Conservation (phyloP, 805 yeast genomes). For the Metschnikowia santaceciliae region DNA sequence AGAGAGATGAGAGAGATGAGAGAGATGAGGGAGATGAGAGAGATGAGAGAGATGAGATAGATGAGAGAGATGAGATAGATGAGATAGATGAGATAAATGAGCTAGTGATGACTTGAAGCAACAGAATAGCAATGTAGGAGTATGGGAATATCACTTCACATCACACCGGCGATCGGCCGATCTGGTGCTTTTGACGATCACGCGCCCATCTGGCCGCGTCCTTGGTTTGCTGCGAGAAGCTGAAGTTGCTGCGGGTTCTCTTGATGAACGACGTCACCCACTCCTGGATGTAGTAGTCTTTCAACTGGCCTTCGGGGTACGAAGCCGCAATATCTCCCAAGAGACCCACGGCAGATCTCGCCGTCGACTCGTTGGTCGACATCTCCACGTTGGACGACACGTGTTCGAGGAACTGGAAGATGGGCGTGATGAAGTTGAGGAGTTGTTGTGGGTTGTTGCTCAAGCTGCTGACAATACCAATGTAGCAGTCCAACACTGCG, state of each 20-base stretch:
- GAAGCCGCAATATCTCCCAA: constrained; percentile 90
- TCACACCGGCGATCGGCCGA: constrained; percentile 4
- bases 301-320: constrained; percentile 74
- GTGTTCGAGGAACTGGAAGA: constrained; percentile 63
- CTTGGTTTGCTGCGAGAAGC: constrained; percentile 62
- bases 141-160: too few relatives aligned
- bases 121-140: too few relatives aligned
- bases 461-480: constrained; percentile 92
- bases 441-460: constrained; percentile 63
- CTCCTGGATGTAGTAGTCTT: constrained; percentile 58
- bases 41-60: neutral
- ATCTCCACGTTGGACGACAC: constrained; percentile 59
- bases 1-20: neutral
- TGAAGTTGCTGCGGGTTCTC: constrained; percentile 60
- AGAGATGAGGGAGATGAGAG: constrained; percentile 5
- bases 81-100: neutral
- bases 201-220: constrained; percentile 98
- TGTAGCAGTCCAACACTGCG: constrained; percentile 92
- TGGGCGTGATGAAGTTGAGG: constrained; percentile 59
- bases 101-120: too few relatives aligned
- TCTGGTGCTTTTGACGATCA: constrained; percentile 63
- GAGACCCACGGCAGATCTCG: constrained; percentile 83
- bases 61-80: constrained; percentile 7
- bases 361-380: constrained; percentile 61
- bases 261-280: constrained; percentile 82